These are phyloP conservation scores for Backusella liffmaniae DNA, from an alignment of 192 early-diverging fungal species.

Conservation along the genomic window DNA sequence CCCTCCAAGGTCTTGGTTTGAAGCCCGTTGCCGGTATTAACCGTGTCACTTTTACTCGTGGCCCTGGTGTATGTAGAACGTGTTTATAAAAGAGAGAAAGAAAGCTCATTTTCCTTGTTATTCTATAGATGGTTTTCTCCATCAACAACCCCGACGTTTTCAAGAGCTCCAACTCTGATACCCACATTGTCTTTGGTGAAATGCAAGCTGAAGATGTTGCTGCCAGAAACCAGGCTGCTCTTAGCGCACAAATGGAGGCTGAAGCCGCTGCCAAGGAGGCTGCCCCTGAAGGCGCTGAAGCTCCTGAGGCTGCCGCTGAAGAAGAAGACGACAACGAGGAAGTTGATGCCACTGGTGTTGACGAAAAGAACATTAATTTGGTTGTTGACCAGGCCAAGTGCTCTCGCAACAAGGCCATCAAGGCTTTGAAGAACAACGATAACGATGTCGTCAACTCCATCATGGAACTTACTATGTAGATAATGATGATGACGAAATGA, in stretches of 20 bases:
- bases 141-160: conserved; percentile 91
- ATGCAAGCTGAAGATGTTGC: conserved; percentile 84
- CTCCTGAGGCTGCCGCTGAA: conserved; percentile 49
- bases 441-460: conserved; percentile 97
- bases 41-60: conserved; percentile 87
- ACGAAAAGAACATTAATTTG: conserved; percentile 91
- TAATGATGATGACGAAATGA: neutral
- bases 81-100: neutral
- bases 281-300: conserved; percentile 39
- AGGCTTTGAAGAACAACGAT: conserved; percentile 83
- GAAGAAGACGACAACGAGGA: conserved; percentile 74
- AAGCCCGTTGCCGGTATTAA: conserved; percentile 82
- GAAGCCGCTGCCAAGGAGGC: conserved; percentile 47
- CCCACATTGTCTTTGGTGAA: conserved; percentile 97
- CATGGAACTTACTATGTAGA: conserved; percentile 58
- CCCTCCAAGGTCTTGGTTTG: conserved; percentile 88
- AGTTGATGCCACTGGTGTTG: conserved; percentile 83
- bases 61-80: conserved; percentile 59
- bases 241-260: conserved; percentile 60
- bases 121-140: conserved; percentile 69
- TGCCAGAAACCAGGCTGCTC: conserved; percentile 69
- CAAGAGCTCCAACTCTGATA: conserved; percentile 85
- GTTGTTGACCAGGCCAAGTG: conserved; percentile 91
- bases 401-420: conserved; percentile 85
- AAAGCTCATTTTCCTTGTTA: neutral